Conservation (phyloP, 2,329 filamentous ascomycete genomes). For the Fusarium beomiforme region DNA sequence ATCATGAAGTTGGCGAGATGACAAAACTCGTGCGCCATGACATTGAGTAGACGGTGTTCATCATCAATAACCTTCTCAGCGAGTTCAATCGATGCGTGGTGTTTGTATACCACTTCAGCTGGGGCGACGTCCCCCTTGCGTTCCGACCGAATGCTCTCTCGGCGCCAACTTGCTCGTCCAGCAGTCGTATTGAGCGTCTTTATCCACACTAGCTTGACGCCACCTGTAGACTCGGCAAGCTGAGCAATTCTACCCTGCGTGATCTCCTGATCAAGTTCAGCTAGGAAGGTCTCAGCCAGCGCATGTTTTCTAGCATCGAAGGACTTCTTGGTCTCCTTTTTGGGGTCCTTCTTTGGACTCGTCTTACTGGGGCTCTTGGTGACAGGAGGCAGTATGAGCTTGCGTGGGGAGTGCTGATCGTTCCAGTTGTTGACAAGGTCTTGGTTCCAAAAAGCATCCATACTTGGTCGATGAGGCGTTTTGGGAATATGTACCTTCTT, state of each 20-base stretch:
- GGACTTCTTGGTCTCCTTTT: conserved; percentile 60
- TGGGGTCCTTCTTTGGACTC: conserved; percentile 50
- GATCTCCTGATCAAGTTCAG: conserved; percentile 74
- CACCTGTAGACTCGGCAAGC: conserved; percentile 72
- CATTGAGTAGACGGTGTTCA: conserved; percentile 82
- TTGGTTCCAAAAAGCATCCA: conserved; percentile 69
- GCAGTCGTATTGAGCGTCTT: conserved; percentile 84
- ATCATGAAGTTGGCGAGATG: conserved; percentile 94
- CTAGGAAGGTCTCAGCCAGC: conserved; percentile 71
- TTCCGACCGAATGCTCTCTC: conserved; percentile 61
- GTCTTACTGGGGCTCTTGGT: conserved; percentile 43
- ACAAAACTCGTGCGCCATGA: conserved; percentile 96
- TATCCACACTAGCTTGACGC: conserved; percentile 77
- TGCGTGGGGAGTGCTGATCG: conserved; percentile 66
- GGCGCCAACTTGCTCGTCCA: conserved; percentile 77
- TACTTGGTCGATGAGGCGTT: conserved; percentile 62
- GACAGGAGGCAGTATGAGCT: conserved; percentile 47
- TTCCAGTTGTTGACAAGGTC: conserved; percentile 71
- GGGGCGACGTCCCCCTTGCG: conserved; percentile 40
- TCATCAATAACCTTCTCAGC: conserved; percentile 88
- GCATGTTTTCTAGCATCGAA: conserved; percentile 72
- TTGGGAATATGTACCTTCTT: conserved; percentile 57
- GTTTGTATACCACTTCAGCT: conserved; percentile 50
- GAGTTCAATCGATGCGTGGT: conserved; percentile 85
- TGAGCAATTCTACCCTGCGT: conserved; percentile 67